phyloP scores from a whole-genome alignment of 1,284 basidiomycete genomes.

The Malassezia arunalokei region DNA sequence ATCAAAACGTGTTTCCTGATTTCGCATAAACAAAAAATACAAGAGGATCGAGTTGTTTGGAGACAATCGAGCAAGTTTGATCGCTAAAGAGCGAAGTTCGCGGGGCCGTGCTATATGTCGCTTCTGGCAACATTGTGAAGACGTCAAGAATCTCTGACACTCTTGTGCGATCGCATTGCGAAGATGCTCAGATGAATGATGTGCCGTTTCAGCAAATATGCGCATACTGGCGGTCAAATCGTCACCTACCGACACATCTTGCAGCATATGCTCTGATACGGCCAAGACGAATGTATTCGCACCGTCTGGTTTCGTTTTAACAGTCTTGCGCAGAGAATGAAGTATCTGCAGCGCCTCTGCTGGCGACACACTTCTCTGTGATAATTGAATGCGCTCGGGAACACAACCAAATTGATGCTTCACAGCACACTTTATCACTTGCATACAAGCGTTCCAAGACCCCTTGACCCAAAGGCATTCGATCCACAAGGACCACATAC shows the following conservation, averaged over 20 bases:
- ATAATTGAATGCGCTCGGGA: not conserved
- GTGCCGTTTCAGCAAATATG: not conserved
- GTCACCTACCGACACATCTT: not conserved
- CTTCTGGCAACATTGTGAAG: not conserved
- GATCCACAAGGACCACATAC: slow-evolving; percentile 11
- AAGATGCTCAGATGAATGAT: not conserved
- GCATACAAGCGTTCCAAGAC: not conserved
- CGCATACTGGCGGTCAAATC: not conserved
- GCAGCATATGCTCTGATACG: not conserved
- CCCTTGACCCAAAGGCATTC: slow-evolving; percentile 1
- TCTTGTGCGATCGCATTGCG: not conserved
- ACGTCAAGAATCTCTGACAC: not conserved
- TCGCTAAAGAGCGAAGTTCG: not conserved
- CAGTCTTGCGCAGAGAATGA: not conserved
- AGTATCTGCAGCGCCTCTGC: slow-evolving; percentile 9
- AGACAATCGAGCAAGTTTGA: not conserved
- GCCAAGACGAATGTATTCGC: not conserved
- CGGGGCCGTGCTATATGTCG: not conserved
- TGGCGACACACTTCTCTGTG: not conserved
- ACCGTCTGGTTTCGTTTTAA: not conserved
- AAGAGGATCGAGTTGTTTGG: not conserved
- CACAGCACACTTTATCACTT: not conserved
- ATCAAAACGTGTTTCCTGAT: not conserved
- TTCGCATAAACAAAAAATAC: not conserved
- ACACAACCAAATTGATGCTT: not conserved